Base-by-base conservation (phyloP, 805 yeast genomes). In the Wickerhamiella nectarea region DNA sequence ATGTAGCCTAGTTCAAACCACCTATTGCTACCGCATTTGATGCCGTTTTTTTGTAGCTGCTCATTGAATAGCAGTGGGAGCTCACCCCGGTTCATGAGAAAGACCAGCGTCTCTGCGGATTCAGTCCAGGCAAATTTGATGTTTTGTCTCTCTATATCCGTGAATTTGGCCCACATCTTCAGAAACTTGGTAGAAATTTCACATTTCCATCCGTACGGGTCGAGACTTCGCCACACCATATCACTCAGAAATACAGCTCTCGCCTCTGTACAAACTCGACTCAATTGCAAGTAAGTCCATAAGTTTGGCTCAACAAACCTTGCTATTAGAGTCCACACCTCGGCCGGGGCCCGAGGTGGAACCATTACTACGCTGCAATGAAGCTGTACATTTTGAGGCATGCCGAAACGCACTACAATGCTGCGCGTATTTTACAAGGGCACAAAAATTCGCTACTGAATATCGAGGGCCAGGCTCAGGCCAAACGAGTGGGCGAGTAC, bases 331-430 rank as follows among this genome's bases (percentile, higher is more conserved):
- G 6, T 7, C 31, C 31, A 28, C 3, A n/a, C 31, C 31, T 28
- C 31, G 6, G 31, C 3, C 14, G 31, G 31, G 3, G n/a, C 31
- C 3, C n/a, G 31, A 5, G 8, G 24, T 8, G 24, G 24, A 5
- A 21, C 24, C 31, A 28, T 28, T 28, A 28, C 31, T 28, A 28
- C 31, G 31, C 31, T 12, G 4, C 6, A 12, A 33, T 33, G 35
- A 17, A 17, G 39, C 10, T 15, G 11, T 36, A 24, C 14, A 58
- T 82, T 5, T 73, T 84, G 3, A 72, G 95, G 54, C 95, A 84
- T 53, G 95, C 94, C 1, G 89, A 80, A 57, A 84, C 95, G 0
- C 76, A 76, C 46, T 77, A 79, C 60, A 84, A 84, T 56, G 67
- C 69, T 31, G 57, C 70, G 42, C 78, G 75, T 60, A 78, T 80